phyloP scores from a whole-genome alignment of 495 filamentous ascomycete species.

The Lophiostoma macrostomum region DNA sequence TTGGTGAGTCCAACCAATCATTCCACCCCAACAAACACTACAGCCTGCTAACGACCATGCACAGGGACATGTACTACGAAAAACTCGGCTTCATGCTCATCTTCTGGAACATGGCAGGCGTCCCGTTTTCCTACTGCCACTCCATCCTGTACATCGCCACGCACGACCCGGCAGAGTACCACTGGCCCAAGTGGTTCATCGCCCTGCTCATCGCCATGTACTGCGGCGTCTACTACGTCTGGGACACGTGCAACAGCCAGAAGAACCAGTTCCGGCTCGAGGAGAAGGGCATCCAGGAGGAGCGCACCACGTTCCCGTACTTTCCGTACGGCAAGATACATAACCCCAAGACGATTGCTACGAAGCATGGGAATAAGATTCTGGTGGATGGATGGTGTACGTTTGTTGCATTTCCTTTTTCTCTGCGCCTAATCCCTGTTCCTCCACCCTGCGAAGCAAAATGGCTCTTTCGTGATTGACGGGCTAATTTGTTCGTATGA shows the following conservation, averaged over 20 bases:
- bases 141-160: slow-evolving; percentile 91
- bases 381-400: slow-evolving; percentile 87
- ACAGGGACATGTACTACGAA: slow-evolving; percentile 97
- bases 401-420: too few relatives aligned
- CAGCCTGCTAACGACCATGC: not conserved
- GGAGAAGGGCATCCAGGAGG: slow-evolving; percentile 69
- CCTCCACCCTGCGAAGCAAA: too few relatives aligned
- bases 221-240: slow-evolving; percentile 85
- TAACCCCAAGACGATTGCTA: slow-evolving; percentile 84
- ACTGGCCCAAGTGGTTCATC: slow-evolving; percentile 68
- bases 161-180: slow-evolving; percentile 78
- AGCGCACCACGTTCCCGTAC: slow-evolving; percentile 87
- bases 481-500: not conserved
- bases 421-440: too few relatives aligned
- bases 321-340: slow-evolving; percentile 83
- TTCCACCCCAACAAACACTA: not conserved
- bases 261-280: slow-evolving; percentile 89
- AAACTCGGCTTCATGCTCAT: slow-evolving; percentile 99
- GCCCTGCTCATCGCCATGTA: slow-evolving; percentile 66
- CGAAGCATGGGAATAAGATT: slow-evolving; percentile 73
- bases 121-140: slow-evolving; percentile 95
- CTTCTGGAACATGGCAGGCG: slow-evolving; percentile 98
- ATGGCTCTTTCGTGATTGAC: not conserved
- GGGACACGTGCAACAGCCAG: slow-evolving; percentile 88
- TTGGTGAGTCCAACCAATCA: slow-evolving; percentile 53